A percentile compares a stretch with the other conserved stretches of the same genome.
phyloP scores from a whole-genome alignment of 257 asterid species.

The Vinca minor region DNA sequence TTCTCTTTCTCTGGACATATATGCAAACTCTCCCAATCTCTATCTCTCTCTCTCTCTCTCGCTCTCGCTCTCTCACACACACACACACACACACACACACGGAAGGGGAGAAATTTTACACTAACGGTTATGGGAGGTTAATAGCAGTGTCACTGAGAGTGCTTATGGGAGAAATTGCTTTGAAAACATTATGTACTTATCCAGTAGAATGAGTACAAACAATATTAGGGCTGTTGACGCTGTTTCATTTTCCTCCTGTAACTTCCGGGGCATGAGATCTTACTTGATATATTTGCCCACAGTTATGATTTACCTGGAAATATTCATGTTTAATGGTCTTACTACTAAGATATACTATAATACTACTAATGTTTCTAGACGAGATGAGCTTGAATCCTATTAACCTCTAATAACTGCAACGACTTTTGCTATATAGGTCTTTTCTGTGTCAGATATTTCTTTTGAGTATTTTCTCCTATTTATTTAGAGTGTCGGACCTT shows the following conservation, averaged over 20 bases:
- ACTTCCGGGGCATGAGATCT: not conserved
- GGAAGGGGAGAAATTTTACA: too few species aligned
- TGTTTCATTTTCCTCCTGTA: conserved; percentile 3
- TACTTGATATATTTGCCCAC: not conserved
- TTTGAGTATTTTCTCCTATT: not conserved
- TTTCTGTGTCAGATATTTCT: not conserved
- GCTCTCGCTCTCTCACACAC: too few species aligned
- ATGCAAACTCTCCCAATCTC: too few species aligned
- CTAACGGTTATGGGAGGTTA: not conserved
- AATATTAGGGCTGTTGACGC: not conserved
- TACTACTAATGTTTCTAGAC: not conserved
- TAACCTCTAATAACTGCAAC: not conserved
- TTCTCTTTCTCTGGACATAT: not conserved
- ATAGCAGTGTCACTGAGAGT: too few species aligned
- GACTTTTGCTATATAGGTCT: not conserved
- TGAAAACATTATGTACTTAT: not conserved
- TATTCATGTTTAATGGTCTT: not conserved
- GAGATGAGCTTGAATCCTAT: not conserved
- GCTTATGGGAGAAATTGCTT: too few species aligned
- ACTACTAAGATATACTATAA: not conserved
- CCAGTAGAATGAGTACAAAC: not conserved
- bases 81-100: not conserved
- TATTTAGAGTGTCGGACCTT: not conserved
- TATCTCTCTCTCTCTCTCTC: too few species aligned
- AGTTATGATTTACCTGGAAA: not conserved